These are phyloP conservation scores for Berberis thunbergii DNA, from an alignment of 164 flowering plant species.

Conservation along the genomic window DNA sequence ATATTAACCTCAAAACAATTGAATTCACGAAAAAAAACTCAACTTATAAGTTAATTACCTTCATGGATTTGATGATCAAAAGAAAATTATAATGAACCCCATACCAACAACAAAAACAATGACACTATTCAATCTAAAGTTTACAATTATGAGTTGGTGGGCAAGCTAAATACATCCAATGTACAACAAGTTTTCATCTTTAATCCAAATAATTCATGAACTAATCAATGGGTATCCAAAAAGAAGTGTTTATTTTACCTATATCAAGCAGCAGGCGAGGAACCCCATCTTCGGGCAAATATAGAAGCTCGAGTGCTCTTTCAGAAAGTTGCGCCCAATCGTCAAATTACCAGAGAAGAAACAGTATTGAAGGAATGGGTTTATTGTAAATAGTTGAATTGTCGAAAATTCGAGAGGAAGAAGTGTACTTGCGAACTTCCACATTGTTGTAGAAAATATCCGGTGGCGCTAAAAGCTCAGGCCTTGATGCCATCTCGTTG, in stretches of 20 bases:
- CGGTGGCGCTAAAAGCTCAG: conserved; percentile 81
- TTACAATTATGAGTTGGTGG: too few species aligned
- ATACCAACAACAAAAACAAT: too few species aligned
- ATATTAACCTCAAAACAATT: too few species aligned
- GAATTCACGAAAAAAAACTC: too few species aligned
- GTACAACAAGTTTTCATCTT: not conserved
- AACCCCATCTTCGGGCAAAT: conserved; percentile 77
- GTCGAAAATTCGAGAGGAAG: conserved; percentile 80
- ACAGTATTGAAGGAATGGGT: not conserved
- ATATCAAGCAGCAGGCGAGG: conserved; percentile 87
- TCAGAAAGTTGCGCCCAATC: conserved; percentile 63
- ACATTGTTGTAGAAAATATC: conserved; percentile 80
- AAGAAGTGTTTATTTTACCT: conserved; percentile 24
- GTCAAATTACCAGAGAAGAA: conserved; percentile 1
- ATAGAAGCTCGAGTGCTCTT: conserved; percentile 92
- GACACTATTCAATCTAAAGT: too few species aligned
- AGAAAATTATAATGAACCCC: too few species aligned
- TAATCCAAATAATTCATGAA: not conserved
- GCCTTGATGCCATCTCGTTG: conserved; percentile 50
- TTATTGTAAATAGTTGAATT: conserved; percentile 49
- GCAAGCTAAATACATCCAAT: too few species aligned
- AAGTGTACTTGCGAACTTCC: conserved; percentile 91
- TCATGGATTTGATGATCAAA: too few species aligned
- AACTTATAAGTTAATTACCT: too few species aligned
- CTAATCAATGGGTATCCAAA: not conserved